Base-by-base conservation (phyloP, 257 asterid species). In the Fraxinus excelsior region DNA sequence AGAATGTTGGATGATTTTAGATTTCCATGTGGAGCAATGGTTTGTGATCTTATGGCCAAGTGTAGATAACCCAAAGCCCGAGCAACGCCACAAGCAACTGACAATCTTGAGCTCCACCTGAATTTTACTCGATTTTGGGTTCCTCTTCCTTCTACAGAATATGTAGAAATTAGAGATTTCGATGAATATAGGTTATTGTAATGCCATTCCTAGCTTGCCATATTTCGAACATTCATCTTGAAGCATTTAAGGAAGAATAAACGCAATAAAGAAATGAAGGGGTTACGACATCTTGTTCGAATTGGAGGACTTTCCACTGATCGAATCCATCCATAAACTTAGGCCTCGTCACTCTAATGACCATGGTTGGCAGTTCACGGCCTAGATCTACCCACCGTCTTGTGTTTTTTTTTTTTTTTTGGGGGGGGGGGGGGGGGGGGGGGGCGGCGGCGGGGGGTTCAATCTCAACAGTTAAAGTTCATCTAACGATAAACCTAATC, bases 1-100 rank as follows among this genome's bases (percentile, higher is more conserved):
- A 93, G 92, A 26, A 93, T 91, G 71, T 93, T 93, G 4, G 96
- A 79, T 44, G 93, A 82, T 76, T 88, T 91, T 0, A 93, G 84
- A 81, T 93, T 91, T 28, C 97, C 96, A 66, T 93, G 97, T 3
- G 97, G 94, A 16, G 87, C 88, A 16, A 82, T 67, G 73, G 78
- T 38, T 51, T 86, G 78, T 21, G 89, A 82, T 37, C 81, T 74
- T 38, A 81, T 62, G 82, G 79, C 82, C 67, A 62, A 67, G 87
- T 93, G 97, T 12, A 93, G 90, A 77, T 88, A 79, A 62, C 82
- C 90, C 62, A 93, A 3, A 14, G 96, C 97, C 37, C 88, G 84
- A 7, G 85, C 96, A 19, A 88, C 86, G 28, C 86, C 89, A 0
- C 87, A 86, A 0, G 94, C 97, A 66, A 84, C 87, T 5, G 85